Evolutionary conservation across 2,329 filamentous ascomycete species (phyloP), one percentile per base, ranked within the genome.

Genomic region (Aplosporella prunicola): DNA sequence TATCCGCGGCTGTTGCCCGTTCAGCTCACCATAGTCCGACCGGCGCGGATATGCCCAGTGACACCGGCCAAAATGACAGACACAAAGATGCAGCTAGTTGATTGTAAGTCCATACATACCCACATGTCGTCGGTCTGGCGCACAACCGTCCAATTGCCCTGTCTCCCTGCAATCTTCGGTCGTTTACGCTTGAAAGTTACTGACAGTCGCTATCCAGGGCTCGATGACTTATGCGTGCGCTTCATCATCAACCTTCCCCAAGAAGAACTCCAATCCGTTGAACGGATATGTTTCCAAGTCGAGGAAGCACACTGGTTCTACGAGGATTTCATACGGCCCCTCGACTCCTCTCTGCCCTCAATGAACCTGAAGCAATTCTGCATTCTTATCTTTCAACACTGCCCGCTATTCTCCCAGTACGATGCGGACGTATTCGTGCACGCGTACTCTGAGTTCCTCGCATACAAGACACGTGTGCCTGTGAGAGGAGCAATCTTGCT

Each of bases 281-380:
- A 87, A 57, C 82, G 91, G 56, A 91, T 98, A 63, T 96, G 89
- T 65, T 98, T 98, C 61, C 88, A 96, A 64, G 83, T 98, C 50
- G 91, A 98, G 63, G 93, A 98, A 64, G 91, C 91, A 51, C 93
- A 98, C 78, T 98, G 91, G 91, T 98, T 93, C 64, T 98, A 98
- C 75, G 91, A 98, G 69, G 91, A 98, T 63, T 98, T 98, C 58
- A 86, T 98, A 58, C 84, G 91, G 32, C 88, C 89, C 25, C 70
- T 91, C 46, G 83, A 95, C 61, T 80, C 87, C 35, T 73, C 73
- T 25, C 72, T 98, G 9, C 91, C 91, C 4, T 87, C 82, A 39
- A 81, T 96, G 70, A 77, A 79, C 30, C 72, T 98, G 22, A 80
- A 84, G 48, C 78, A 72, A 35, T 98, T 98, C 62, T 89, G 84